Evolutionary conservation across 768 basidiomycete genomes (phyloP).

Genomic region (Gymnopilus junonius): DNA sequence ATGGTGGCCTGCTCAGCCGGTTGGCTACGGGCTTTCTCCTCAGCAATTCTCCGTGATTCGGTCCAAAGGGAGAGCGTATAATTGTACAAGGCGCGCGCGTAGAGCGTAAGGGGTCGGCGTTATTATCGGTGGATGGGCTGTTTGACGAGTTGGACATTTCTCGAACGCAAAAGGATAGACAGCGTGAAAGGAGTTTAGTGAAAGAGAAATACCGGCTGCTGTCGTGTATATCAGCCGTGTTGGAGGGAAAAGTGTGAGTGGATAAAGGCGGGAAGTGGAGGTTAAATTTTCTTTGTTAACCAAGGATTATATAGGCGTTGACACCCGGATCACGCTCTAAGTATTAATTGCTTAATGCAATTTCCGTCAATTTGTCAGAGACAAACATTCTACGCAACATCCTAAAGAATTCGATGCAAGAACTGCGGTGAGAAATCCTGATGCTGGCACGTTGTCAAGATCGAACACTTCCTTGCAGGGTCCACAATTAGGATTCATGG

Average conservation of each 20-base stretch:
- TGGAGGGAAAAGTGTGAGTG: not conserved
- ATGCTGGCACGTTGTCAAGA: not conserved
- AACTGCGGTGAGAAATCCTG: not conserved
- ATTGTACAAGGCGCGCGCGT: conserved; percentile 68
- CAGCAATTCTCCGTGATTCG: conserved; percentile 62
- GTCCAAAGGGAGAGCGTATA: conserved; percentile 73
- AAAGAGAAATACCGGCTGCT: conserved; percentile 3
- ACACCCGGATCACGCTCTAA: conserved; percentile 21
- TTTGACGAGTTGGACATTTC: conserved; percentile 22
- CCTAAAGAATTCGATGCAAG: not conserved
- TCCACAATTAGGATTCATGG: conserved; percentile 1
- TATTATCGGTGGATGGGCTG: conserved; percentile 21
- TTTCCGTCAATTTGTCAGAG: not conserved
- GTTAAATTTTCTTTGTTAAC: conserved; percentile 9
- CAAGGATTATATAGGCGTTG: conserved; percentile 21
- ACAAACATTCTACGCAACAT: conserved; percentile 1
- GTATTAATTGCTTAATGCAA: conserved; percentile 1
- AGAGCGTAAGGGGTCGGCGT: conserved; percentile 49
- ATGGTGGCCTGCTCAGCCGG: conserved; percentile 14
- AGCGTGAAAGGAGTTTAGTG: not conserved
- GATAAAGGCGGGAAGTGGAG: conserved; percentile 7
- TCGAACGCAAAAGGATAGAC: conserved; percentile 1
- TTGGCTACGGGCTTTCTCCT: conserved; percentile 47
- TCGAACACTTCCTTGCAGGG: not conserved
- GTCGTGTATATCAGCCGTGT: conserved; percentile 18